A percentile compares a stretch with the other conserved stretches of the same genome.
Evolutionary conservation across 805 yeast species (phyloP).

Genomic region (Kodamaea jinghongensis): DNA sequence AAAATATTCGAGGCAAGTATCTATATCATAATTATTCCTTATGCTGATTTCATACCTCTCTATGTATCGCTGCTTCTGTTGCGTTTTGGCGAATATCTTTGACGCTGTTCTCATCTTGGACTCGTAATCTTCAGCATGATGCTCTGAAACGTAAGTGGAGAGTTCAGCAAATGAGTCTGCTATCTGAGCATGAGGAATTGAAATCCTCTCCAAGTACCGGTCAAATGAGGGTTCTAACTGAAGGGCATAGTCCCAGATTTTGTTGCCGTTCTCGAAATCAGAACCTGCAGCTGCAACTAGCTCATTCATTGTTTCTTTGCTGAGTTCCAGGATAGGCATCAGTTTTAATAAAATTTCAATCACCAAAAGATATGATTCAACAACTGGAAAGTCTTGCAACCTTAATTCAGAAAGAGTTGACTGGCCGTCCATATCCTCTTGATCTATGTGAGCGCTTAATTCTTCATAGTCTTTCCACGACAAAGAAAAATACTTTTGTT

Average conservation of each 20-base stretch:
- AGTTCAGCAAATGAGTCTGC: conserved; percentile 39
- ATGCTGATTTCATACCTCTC: conserved; percentile 36
- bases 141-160: conserved; percentile 39
- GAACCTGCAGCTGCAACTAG: conserved; percentile 4
- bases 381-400: conserved; percentile 2
- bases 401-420: too few relatives aligned
- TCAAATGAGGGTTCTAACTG: conserved; percentile 18
- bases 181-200: conserved; percentile 39
- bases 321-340: not conserved
- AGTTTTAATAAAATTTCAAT: not conserved
- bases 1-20: conserved; percentile 34
- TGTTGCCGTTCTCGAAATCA: conserved; percentile 23
- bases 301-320: not conserved
- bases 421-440: too few relatives aligned
- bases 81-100: conserved; percentile 28
- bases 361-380: conserved; percentile 3
- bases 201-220: conserved; percentile 30
- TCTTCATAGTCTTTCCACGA: too few relatives aligned
- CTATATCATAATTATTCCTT: conserved; percentile 11
- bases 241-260: conserved; percentile 19
- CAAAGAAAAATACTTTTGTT: too few relatives aligned
- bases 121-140: conserved; percentile 29
- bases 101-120: conserved; percentile 36
- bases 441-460: too few relatives aligned
- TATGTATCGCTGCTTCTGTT: conserved; percentile 23